Evolutionary conservation across 1,284 basidiomycete species (phyloP).

Genomic region (Taiwanofungus camphoratus): DNA sequence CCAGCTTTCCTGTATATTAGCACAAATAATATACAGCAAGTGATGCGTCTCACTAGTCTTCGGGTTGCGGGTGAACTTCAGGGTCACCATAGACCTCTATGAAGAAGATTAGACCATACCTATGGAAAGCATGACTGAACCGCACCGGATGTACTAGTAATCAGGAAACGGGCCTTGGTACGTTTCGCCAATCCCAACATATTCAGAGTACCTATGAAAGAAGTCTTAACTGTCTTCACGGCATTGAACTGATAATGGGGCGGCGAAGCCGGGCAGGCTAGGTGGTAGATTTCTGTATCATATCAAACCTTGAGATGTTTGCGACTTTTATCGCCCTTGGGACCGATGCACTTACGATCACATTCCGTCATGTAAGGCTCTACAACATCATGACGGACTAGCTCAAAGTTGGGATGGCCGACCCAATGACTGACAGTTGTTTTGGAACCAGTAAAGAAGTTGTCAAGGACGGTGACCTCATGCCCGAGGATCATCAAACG

Average conservation of each 20-base stretch:
- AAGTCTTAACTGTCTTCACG: conserved; percentile 96
- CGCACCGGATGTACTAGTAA: conserved; percentile 86
- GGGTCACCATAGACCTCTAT: conserved; percentile 96
- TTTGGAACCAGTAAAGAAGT: conserved; percentile 97
- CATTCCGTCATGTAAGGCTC: conserved; percentile 97
- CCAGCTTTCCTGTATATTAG: conserved; percentile 54
- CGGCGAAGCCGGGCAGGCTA: conserved; percentile 94
- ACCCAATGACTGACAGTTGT: conserved; percentile 93
- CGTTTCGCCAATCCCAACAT: conserved; percentile 99
- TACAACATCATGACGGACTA: conserved; percentile 95
- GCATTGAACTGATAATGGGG: conserved; percentile 95
- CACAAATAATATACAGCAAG: neutral
- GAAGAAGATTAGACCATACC: too few species aligned
- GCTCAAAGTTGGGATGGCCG: conserved; percentile 97
- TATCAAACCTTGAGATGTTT: neutral
- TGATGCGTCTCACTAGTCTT: conserved; percentile 72
- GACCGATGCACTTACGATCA: conserved; percentile 60
- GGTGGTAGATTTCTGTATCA: conserved; percentile 85
- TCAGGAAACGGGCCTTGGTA: conserved; percentile 94
- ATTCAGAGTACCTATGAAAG: conserved; percentile 95
- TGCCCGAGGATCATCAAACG: conserved; percentile 96
- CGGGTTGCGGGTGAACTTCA: conserved; percentile 92
- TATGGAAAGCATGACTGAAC: conserved; percentile 10
- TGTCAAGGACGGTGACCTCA: conserved; percentile 96
- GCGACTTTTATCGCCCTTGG: neutral